phyloP scores from a whole-genome alignment of 2,329 filamentous ascomycete species.

The Chalaropsis ovoidea region DNA sequence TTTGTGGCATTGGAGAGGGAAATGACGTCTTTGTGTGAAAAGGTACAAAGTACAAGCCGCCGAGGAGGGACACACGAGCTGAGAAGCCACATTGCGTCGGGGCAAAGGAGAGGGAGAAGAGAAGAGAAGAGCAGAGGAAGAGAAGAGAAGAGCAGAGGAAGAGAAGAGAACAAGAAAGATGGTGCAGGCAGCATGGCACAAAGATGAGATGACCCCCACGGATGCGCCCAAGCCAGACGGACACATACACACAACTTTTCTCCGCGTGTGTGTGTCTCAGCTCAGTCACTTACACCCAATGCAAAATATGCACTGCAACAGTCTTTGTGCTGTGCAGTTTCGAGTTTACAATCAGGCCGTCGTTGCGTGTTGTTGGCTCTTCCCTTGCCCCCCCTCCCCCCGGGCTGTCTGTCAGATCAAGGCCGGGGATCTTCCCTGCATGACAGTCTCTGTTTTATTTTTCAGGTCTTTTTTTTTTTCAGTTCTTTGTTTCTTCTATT shows the following conservation, averaged over 20 bases:
- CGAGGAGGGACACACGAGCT: neutral
- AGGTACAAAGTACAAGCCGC: neutral
- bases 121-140: neutral
- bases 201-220: conserved; percentile 1
- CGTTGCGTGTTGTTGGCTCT: neutral
- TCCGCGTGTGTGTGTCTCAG: neutral
- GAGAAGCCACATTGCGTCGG: neutral
- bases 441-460: neutral
- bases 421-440: neutral
- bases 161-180: neutral
- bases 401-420: neutral
- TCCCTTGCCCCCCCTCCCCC: too few relatives aligned
- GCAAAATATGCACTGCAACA: neutral
- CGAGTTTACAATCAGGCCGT: neutral
- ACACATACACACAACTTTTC: neutral
- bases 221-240: neutral
- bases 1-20: neutral
- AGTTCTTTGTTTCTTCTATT: neutral
- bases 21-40: neutral
- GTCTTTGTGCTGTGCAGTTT: neutral
- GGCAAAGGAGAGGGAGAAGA: neutral
- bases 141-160: neutral
- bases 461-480: neutral
- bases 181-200: neutral
- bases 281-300: neutral